Base-by-base conservation (phyloP, 768 basidiomycete genomes). In the Peribolospora kevripleyi region DNA sequence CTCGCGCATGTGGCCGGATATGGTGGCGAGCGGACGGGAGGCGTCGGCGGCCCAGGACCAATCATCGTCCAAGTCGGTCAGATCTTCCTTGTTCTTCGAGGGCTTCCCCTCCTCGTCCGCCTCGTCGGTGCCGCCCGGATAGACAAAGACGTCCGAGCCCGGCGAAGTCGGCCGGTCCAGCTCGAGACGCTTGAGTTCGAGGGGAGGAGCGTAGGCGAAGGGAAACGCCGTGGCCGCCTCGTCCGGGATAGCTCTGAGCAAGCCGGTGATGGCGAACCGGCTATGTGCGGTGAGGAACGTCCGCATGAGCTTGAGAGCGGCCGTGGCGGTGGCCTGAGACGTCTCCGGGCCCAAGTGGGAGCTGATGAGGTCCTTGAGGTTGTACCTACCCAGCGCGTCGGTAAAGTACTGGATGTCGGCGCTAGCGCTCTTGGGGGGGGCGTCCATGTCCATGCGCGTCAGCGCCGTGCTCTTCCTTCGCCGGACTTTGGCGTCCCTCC, bases 381-480 rank as follows among this genome's bases (percentile, higher is more conserved):
- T 90, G 70, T 87, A 95, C 13, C 87, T 77, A 9, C 81, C 84
- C 68, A 82, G 76, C 0, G 84, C 25, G 25, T 79, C 36, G 48
- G 81, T 86, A 66, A 85, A 83, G 68, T 93, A 93, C 59, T 61
- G 59, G 7, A 11, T 14, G 25, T 53, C 40, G 78, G 79, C 0
- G 83, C 78, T 53, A 72, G 77, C 57, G 74, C 76, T 55, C 76
- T 13, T 9, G 7, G 6, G 47, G 1, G 82, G 81, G 2, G 79
- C 79, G 64, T 85, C 80, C 73, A 83, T 77, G 64, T 87, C 82
- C 52, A 93, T 69, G n/a, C 87, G 70, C n/a, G 75, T 70, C 82
- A 91, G 85, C 1, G 86, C 87, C 51, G 81, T 85, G 60, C 85
- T 90, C 67, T 84, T 84, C 55, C 82, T 74, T 49, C 77, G 70